phyloP scores from a whole-genome alignment of 352 stramenopile genomes.

The Blastocystis sp. region DNA sequence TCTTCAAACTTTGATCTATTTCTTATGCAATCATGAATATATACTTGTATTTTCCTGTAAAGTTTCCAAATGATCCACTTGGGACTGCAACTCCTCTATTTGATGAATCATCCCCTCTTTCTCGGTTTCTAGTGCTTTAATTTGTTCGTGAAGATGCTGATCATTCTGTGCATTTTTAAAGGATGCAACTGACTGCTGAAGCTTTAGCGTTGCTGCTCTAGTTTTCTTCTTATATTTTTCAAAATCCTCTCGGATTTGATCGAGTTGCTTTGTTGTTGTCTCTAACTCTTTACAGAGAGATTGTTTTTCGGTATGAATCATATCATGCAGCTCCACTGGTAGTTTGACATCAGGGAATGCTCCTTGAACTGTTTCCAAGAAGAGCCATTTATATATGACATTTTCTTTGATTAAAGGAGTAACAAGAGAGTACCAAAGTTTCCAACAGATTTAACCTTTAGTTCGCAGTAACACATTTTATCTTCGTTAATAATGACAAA shows the following conservation, averaged over 20 bases:
- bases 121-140: not conserved
- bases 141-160: not conserved
- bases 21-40: not conserved
- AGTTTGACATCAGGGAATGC: not conserved
- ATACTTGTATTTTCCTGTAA: not conserved
- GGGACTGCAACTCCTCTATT: not conserved
- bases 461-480: slow-evolving; percentile 36
- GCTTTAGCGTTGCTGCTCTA: slow-evolving; percentile 20
- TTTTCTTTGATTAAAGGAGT: not conserved
- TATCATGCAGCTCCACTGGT: not conserved
- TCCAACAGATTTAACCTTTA: not conserved
- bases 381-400: slow-evolving; percentile 18
- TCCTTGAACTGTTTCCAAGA: not conserved
- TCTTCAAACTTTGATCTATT: not conserved
- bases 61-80: not conserved
- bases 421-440: not conserved
- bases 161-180: not conserved
- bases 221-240: slow-evolving; percentile 18
- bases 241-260: not conserved
- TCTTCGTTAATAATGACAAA: not conserved
- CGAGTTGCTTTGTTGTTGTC: not conserved
- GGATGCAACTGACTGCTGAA: not conserved
- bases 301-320: not conserved
- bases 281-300: not conserved
- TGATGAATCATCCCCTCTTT: not conserved